Percentiles rank a stretch among this genome's conserved stretches.
Conservation (phyloP, 176 grass and related monocot genomes). For the Chrysopogon serrulatus region DNA sequence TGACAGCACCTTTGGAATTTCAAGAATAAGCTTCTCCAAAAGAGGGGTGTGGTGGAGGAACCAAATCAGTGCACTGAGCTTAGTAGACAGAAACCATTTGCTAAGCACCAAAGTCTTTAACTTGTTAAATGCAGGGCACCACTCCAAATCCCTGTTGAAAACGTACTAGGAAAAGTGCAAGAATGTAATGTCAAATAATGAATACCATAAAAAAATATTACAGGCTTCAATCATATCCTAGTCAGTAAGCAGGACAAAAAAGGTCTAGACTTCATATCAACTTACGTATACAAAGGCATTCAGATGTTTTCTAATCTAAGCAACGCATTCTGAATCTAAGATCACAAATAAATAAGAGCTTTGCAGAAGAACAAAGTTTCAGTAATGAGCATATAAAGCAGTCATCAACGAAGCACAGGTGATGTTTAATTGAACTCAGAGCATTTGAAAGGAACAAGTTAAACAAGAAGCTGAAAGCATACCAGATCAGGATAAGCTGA, state of each 20-base stretch:
- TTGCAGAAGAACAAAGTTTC: no score
- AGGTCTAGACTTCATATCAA: background rate
- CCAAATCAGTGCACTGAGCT: background rate
- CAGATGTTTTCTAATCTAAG: background rate
- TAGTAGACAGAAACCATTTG: background rate
- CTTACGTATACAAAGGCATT: background rate
- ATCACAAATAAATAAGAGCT: background rate
- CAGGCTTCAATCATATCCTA: background rate
- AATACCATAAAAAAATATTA: no score
- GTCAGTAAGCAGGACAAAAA: background rate
- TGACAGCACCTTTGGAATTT: background rate
- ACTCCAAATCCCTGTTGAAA: background rate
- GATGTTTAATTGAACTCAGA: background rate
- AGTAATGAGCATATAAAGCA: no score
- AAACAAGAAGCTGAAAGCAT: background rate
- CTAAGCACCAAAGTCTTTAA: background rate
- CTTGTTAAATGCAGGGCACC: background rate
- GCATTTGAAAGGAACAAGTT: background rate
- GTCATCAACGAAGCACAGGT: background rate
- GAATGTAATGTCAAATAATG: background rate
- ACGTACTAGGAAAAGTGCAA: background rate
- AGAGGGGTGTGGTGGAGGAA: background rate
- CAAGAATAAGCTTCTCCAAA: constrained; percentile 2
- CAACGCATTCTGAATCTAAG: background rate
- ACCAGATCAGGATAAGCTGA: background rate